Evolutionary conservation across 2,329 filamentous ascomycete genomes (phyloP), one percentile per base, ranked within the genome.

Genomic region (Alternaria brassicicola): DNA sequence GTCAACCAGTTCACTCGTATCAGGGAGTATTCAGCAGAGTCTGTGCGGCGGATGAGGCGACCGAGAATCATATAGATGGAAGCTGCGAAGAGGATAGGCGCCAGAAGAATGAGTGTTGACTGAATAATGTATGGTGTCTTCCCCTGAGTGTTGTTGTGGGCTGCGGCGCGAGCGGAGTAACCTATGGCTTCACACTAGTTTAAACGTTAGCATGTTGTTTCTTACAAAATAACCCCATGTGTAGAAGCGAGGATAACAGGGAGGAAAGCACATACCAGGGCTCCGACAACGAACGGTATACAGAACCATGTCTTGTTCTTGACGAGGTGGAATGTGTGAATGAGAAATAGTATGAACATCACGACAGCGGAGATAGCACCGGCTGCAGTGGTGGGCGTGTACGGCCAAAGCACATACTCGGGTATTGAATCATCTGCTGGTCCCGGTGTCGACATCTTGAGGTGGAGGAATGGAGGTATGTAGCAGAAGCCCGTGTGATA

Each of bases 251-350:
- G 62, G 77, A 83, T 59, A 77, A 84, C 82, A 76, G 25, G 23
- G 15, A 33, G 36, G 4, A n/a, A 26, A 2, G n/a, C 4, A 39
- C 56, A 3, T 55, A 58, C 57, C 13, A 80, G 38, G 2, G 80
- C 81, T 2, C 83, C 83, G 3, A 83, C 66, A 13, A 82, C 67
- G 46, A 85, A 80, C 0, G 81, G 78, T 3, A 80, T 76, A 52
- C 84, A 84, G 63, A 84, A 86, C 79, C 82, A 85, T 10, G 78
- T 80, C 31, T 78, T 73, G 2, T 78, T 78, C 25, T 73, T 79
- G 19, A 78, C 65, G 17, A 85, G 75, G 21, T 79, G 78, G 57
- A 74, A 82, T 0, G 66, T 56, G 57, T 86, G 84, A 2, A 74
- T 62, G 1, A 66, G 47, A 2, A 83, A 82, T 6, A 79, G 66